These are phyloP conservation scores for Fusarium foetens DNA, from an alignment of 2,329 filamentous ascomycete species.

Conservation along the genomic window DNA sequence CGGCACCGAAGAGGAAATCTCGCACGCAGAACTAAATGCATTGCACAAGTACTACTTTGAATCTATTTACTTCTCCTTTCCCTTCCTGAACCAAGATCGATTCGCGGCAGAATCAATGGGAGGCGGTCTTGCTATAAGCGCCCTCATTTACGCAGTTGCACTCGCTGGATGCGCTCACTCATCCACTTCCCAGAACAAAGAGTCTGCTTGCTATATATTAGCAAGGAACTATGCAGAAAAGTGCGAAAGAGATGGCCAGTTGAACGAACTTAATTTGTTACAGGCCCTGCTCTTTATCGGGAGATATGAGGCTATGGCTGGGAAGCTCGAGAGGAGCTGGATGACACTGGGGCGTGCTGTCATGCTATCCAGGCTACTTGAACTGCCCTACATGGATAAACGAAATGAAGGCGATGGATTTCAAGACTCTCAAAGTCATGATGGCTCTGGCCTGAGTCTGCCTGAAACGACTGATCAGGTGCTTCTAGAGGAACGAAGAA, in stretches of 20 bases:
- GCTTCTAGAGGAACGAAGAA: background rate
- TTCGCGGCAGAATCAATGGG: background rate
- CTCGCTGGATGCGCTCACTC: background rate
- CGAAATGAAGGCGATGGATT: rapidly evolving
- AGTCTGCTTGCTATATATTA: background rate
- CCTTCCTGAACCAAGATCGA: background rate
- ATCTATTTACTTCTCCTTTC: background rate
- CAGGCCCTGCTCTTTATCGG: background rate
- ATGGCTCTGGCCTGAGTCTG: background rate
- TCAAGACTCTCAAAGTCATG: background rate
- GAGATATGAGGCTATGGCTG: background rate
- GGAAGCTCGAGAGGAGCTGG: background rate
- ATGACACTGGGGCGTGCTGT: background rate
- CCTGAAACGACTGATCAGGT: background rate
- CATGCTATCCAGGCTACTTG: background rate
- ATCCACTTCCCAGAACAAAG: background rate
- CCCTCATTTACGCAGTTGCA: background rate
- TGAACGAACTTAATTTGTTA: background rate
- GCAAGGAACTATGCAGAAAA: background rate
- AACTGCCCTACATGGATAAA: background rate
- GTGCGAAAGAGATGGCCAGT: background rate
- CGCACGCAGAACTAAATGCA: background rate
- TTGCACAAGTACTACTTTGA: background rate
- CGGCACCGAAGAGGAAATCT: background rate
- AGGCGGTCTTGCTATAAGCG: background rate